Base-by-base conservation (phyloP, 2,329 filamentous ascomycete genomes). In the Phaeosphaeria sp. region DNA sequence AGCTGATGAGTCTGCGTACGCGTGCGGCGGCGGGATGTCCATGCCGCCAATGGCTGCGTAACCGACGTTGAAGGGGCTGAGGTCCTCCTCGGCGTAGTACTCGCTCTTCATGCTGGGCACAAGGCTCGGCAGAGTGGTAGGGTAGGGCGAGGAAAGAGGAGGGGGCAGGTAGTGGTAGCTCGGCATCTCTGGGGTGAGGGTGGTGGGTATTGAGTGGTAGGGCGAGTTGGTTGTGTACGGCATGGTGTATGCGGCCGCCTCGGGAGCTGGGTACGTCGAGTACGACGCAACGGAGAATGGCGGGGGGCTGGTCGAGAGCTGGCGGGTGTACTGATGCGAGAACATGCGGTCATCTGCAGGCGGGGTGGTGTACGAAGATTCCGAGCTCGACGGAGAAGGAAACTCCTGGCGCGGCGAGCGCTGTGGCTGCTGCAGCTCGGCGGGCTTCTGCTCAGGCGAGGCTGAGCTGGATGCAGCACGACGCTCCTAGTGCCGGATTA, bases 331-430 rank as follows among this genome's bases (percentile, higher is more conserved):
- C 72, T 89, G 87, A 55, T 85, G 82, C 30, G 82, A 78, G 77
- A 91, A 91, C 78, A 91, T 83, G 56, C 82, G 80, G 65, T 92
- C 88, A 69, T 92, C 89, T 48, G 86, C 88, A 68, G 84, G 89
- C 68, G 87, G 86, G 45, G 66, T 65, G 51, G 70, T 73, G 61
- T 75, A 74, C 21, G 64, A 67, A 45, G 72, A 74, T 53, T 78
- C 74, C 25, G 74, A 72, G 53, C 74, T 74, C n/a, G 73, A 68
- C 39, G 76, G 71, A 9, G 74, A 76, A 25, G 72, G 70, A 48
- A 74, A 74, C 36, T 76, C 72, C 60, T 73, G 74, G 66, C 72
- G 74, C 56, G 74, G 73, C 55, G 73, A 78, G 33, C 63, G 64
- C 55, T 69, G 69, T 30, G 72, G 71, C 57, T 72, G 72, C 51